Base-by-base conservation (phyloP, 2,329 filamentous ascomycete genomes). In the Akanthomyces dipterigenus region DNA sequence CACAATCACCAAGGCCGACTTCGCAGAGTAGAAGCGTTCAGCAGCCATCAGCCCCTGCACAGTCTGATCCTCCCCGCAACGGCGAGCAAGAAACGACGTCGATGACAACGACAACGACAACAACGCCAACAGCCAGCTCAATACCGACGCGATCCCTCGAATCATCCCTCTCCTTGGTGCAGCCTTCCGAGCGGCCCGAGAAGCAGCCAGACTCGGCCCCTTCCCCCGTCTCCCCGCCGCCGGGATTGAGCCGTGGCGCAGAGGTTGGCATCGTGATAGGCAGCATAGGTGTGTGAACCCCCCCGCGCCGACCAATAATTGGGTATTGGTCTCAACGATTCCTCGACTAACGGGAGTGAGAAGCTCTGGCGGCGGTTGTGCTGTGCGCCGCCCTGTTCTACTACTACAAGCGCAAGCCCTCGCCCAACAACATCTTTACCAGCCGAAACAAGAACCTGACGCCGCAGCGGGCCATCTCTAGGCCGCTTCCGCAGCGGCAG, bases 251-350 rank as follows among this genome's bases (percentile, higher is more conserved):
- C 18, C 60, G 60, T n/a, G 60, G 45, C 5, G 34, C 53, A 40
- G 53, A 61, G 24, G 60, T 20, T 20, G 60, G 60, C 6, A 51
- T 61, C 16, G 60, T 61, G 7, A 26, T 61, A n/a, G 60, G 60
- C 6, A 55, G 43, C 16, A 51, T 61, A 12, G 45, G 60, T 61
- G 43, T 0, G 57, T 16, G 36, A 34, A 26, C 14, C 11, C n/a
- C 5, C 16, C 24, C 2, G 1, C n/a, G 1, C n/a, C 2, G 8
- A 8, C 16, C 1, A 11, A 3, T 6, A 7, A 9, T 7, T 26
- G n/a, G n/a, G n/a, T n/a, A n/a, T n/a, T n/a, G n/a, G n/a, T n/a
- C n/a, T n/a, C n/a, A n/a, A n/a, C n/a, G n/a, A n/a, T n/a, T n/a
- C n/a, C n/a, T n/a, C n/a, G n/a, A n/a, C n/a, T n/a, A n/a, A n/a